Conservation (phyloP, 2,329 filamentous ascomycete genomes). For the Stemphylium beticola region DNA sequence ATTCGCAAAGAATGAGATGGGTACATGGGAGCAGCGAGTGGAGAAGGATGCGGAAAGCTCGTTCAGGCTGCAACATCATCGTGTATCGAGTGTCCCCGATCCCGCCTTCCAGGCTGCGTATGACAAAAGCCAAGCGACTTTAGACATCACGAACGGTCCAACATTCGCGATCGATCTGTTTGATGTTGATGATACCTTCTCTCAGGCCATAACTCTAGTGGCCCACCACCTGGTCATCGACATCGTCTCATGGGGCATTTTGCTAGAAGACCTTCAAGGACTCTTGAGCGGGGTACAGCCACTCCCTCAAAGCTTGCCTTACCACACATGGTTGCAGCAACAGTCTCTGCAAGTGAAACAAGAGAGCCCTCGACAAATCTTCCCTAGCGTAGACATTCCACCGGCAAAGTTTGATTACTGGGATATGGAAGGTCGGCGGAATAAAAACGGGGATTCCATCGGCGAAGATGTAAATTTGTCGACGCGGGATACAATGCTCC, state of each 20-base stretch:
- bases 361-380: conserved; percentile 30
- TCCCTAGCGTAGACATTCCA: conserved; percentile 36
- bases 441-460: conserved; percentile 44
- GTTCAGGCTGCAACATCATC: conserved; percentile 35
- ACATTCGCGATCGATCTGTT: conserved; percentile 54
- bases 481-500: conserved; percentile 41
- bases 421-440: conserved; percentile 44
- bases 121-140: conserved; percentile 37
- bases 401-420: conserved; percentile 45
- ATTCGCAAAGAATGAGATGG: conserved; percentile 36
- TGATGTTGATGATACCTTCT: conserved; percentile 41
- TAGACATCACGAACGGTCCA: conserved; percentile 46
- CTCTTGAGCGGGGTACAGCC: conserved; percentile 34
- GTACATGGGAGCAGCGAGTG: conserved; percentile 44
- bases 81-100: conserved; percentile 15
- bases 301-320: conserved; percentile 42
- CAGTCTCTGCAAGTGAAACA: conserved; percentile 39
- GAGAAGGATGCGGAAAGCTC: conserved; percentile 30
- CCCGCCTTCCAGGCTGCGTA: conserved; percentile 29
- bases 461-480: conserved; percentile 39
- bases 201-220: conserved; percentile 45
- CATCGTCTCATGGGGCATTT: conserved; percentile 49
- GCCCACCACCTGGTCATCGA: conserved; percentile 48
- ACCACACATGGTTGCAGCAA: conserved; percentile 46
- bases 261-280: conserved; percentile 48